These are phyloP conservation scores for Plantago major DNA, from an alignment of 257 asterid species.

Conservation along the genomic window DNA sequence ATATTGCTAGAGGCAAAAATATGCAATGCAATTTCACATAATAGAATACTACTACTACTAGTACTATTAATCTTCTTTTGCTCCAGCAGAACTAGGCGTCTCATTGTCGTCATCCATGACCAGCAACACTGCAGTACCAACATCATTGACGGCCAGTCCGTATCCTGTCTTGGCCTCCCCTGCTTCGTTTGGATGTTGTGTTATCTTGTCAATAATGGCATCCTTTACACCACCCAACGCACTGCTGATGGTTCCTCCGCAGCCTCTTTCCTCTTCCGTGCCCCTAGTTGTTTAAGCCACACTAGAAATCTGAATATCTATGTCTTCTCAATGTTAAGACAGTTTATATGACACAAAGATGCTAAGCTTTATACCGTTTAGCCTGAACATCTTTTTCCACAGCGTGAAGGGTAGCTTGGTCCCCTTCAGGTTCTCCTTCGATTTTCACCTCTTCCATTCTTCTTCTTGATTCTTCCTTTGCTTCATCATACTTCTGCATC, in stretches of 20 bases:
- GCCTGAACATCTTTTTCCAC: background rate
- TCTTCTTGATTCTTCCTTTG: background rate
- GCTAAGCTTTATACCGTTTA: too few species aligned
- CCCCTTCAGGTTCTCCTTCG: background rate
- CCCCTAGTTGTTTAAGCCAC: background rate
- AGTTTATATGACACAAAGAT: too few species aligned
- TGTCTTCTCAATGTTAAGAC: too few species aligned
- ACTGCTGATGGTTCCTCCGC: background rate
- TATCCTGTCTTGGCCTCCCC: constrained; percentile 12
- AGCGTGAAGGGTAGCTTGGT: too few species aligned
- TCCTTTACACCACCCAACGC: background rate
- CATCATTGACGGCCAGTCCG: background rate
- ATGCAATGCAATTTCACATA: too few species aligned
- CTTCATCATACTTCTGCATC: background rate
- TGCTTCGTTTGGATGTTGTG: background rate
- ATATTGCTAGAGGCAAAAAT: too few species aligned
- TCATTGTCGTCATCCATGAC: too few species aligned
- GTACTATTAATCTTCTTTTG: too few species aligned
- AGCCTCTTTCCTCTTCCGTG: background rate
- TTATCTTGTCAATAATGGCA: background rate
- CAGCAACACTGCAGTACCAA: background rate
- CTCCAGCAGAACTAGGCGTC: too few species aligned
- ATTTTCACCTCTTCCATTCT: background rate
- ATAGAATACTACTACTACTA: too few species aligned
- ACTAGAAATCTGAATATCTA: too few species aligned